Evolutionary conservation across 2,329 filamentous ascomycete genomes (phyloP).

Genomic region (Diplocarpon rosae): DNA sequence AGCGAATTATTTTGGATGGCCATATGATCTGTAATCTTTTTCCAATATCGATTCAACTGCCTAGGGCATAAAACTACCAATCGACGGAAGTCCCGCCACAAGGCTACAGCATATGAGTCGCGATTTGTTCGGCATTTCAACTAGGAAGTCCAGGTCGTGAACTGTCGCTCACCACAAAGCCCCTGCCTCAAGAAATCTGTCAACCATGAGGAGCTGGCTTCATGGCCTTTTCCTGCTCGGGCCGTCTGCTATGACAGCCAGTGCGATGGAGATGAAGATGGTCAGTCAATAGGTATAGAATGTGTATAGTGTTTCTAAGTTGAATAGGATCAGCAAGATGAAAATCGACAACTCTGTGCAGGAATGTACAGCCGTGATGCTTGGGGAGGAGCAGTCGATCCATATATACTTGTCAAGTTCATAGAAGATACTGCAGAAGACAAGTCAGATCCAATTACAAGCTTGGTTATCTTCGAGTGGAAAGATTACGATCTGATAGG

Average conservation of each 20-base stretch:
- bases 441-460: conserved; percentile 63
- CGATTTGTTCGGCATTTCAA: no score
- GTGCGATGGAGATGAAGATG: conserved; percentile 47
- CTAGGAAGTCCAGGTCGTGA: no score
- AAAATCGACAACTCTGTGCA: conserved; percentile 71
- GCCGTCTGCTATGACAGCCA: conserved; percentile 41
- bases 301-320: conserved; percentile 8
- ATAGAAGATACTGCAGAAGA: conserved; percentile 45
- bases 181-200: conserved; percentile 21
- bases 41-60: neutral
- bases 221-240: conserved; percentile 40
- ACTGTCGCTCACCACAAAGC: neutral
- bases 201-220: conserved; percentile 44
- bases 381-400: conserved; percentile 82
- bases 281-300: conserved; percentile 30
- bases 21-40: conserved; percentile 7
- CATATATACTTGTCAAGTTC: conserved; percentile 81
- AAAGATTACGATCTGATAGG: conserved; percentile 73
- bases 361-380: conserved; percentile 87
- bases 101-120: no score
- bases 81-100: no score
- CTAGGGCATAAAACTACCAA: neutral
- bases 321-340: conserved; percentile 59
- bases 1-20: conserved; percentile 10
- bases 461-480: conserved; percentile 91